Percentiles rank a stretch among this genome's conserved stretches.
These are phyloP conservation scores for Excoecaria cochinchinensis DNA, from an alignment of 345 rosid genomes.

Conservation along the genomic window DNA sequence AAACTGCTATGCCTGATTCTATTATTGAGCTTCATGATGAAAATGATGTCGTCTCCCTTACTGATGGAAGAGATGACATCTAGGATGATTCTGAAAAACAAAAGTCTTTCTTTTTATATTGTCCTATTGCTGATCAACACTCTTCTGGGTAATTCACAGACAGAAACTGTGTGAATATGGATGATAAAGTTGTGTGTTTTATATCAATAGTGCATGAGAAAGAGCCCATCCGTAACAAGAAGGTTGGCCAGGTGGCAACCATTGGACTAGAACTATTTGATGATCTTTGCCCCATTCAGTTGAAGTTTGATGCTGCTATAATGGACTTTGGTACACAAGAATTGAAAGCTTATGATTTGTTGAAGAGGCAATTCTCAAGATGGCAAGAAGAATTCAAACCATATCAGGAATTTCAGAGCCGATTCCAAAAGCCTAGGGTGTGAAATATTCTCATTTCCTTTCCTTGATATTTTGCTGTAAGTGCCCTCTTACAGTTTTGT, in stretches of 20 bases:
- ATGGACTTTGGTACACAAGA: conserved; percentile 33
- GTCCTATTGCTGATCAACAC: conserved; percentile 32
- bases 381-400: conserved; percentile 45
- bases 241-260: conserved; percentile 7
- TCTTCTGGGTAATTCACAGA: conserved; percentile 12
- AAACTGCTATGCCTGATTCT: conserved; percentile 35
- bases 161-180: not conserved
- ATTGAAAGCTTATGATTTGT: conserved; percentile 20
- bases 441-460: not conserved
- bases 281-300: conserved; percentile 50
- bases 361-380: conserved; percentile 39
- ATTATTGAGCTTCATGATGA: conserved; percentile 13
- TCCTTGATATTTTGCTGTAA: not conserved
- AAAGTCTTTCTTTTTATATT: conserved; percentile 39
- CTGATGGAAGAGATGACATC: conserved; percentile 31
- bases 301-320: conserved; percentile 38
- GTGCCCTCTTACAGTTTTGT: not conserved
- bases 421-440: not conserved
- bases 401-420: conserved; percentile 33
- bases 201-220: conserved; percentile 41
- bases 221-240: conserved; percentile 10
- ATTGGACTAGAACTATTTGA: conserved; percentile 41
- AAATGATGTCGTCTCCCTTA: conserved; percentile 39
- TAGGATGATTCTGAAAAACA: conserved; percentile 30
- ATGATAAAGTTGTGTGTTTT: conserved; percentile 33